Evolutionary conservation across 129 eudicot genomes (phyloP).

Genomic region (Lonicera japonica): DNA sequence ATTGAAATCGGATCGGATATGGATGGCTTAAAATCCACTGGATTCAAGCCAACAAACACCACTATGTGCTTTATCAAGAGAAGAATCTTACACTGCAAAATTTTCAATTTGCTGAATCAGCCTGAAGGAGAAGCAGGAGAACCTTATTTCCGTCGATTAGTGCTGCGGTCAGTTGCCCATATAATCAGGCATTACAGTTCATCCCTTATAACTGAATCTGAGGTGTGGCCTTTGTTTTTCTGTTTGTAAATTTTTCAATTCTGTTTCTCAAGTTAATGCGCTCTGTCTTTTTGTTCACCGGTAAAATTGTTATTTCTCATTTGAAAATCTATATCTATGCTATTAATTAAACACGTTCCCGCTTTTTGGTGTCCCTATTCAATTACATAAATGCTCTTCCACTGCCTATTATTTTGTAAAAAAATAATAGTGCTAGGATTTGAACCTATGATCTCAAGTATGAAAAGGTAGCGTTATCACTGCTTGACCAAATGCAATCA

Average conservation of each 20-base stretch:
- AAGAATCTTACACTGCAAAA: neutral
- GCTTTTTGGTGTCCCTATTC: too few relatives aligned
- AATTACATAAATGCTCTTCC: too few relatives aligned
- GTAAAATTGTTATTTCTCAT: neutral
- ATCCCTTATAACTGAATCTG: constrained; percentile 86
- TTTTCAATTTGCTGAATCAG: constrained; percentile 23
- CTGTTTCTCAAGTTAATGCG: neutral
- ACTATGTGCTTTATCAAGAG: neutral
- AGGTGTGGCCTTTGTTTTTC: constrained; percentile 42
- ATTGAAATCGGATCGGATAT: too few relatives aligned
- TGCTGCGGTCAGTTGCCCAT: constrained; percentile 93
- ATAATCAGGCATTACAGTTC: constrained; percentile 97
- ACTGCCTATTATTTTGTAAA: too few relatives aligned
- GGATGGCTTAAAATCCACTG: too few relatives aligned
- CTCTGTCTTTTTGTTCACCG: neutral
- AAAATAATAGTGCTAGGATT: too few relatives aligned
- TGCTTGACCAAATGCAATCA: too few relatives aligned
- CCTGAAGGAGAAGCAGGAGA: constrained; percentile 97
- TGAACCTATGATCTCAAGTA: too few relatives aligned
- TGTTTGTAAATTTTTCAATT: neutral
- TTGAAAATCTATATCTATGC: too few relatives aligned
- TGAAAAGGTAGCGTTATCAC: too few relatives aligned
- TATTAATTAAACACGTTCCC: too few relatives aligned
- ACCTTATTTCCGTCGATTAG: constrained; percentile 92
- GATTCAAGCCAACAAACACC: too few relatives aligned